Evolutionary conservation across 1,139 yeast species (phyloP).

Genomic region (Yamadazyma membranifaciens): DNA sequence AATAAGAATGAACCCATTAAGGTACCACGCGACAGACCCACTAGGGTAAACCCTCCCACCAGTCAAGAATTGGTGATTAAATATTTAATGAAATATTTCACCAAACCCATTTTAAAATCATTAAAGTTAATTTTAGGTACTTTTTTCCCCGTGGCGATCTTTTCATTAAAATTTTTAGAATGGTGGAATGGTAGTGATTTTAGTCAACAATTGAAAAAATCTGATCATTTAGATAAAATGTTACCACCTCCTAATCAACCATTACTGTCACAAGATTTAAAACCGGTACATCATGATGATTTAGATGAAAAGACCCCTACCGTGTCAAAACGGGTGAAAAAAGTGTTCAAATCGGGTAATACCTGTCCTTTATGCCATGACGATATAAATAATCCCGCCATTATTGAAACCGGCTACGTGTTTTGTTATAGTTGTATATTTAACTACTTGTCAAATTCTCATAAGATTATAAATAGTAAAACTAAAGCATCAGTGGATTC

Average conservation of each 20-base stretch:
- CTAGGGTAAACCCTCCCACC: conserved; percentile 51
- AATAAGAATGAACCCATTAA: conserved; percentile 41
- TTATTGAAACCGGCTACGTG: conserved; percentile 88
- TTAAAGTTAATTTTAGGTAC: conserved; percentile 46
- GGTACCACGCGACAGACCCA: conserved; percentile 17
- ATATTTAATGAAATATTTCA: conserved; percentile 27
- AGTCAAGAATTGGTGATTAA: conserved; percentile 43
- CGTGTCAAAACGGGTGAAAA: conserved; percentile 10
- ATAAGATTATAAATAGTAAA: conserved; percentile 30
- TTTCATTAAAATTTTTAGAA: conserved; percentile 80
- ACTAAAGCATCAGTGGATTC: conserved; percentile 16
- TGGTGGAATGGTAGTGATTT: conserved; percentile 93
- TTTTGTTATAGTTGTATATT: conserved; percentile 88
- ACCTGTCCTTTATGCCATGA: conserved; percentile 74
- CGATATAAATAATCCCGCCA: conserved; percentile 72
- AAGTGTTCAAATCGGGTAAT: conserved; percentile 30
- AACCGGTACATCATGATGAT: background rate
- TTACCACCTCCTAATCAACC: conserved; percentile 44
- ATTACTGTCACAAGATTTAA: background rate
- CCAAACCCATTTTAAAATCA: conserved; percentile 41
- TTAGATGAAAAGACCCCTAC: background rate
- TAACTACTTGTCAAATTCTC: conserved; percentile 54
- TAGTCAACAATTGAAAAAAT: conserved; percentile 58
- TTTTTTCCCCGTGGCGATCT: conserved; percentile 81
- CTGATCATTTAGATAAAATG: conserved; percentile 45